Percentiles rank a stretch among this genome's conserved stretches.
phyloP scores from a whole-genome alignment of 2,329 filamentous ascomycete genomes.

The Penicillium verrucosum region DNA sequence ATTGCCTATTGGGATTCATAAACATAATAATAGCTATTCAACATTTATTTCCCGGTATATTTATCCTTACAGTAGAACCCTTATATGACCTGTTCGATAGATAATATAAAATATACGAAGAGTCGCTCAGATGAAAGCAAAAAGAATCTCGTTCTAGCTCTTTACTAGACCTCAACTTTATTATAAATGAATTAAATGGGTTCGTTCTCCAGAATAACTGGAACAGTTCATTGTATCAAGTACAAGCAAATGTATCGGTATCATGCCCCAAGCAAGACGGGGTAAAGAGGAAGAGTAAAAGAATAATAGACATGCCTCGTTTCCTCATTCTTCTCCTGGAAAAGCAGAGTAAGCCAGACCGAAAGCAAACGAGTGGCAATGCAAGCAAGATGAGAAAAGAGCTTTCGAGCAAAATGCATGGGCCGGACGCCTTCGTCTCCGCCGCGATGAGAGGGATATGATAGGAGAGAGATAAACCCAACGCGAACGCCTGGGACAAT shows the following conservation, averaged over 20 bases:
- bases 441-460: constrained; percentile 5
- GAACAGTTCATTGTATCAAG: constrained; percentile 17
- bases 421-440: constrained; percentile 12
- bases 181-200: not conserved
- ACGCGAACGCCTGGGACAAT: constrained; percentile 11
- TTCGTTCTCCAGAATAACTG: not conserved
- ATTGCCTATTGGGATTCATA: not conserved
- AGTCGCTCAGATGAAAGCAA: not conserved
- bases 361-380: constrained; percentile 2
- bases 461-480: constrained; percentile 3
- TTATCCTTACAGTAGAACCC: no score
- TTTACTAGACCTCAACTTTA: not conserved
- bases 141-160: not conserved
- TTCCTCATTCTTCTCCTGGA: constrained; percentile 8
- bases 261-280: constrained; percentile 17
- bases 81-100: no score
- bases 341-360: constrained; percentile 3
- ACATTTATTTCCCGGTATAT: not conserved
- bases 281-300: constrained; percentile 13
- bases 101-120: not conserved
- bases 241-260: constrained; percentile 23
- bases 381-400: constrained; percentile 1
- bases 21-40: not conserved
- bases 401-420: constrained; percentile 5
- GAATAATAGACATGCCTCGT: constrained; percentile 13